Conservation (phyloP, 129 eudicot genomes). For the Solidago caesia region DNA sequence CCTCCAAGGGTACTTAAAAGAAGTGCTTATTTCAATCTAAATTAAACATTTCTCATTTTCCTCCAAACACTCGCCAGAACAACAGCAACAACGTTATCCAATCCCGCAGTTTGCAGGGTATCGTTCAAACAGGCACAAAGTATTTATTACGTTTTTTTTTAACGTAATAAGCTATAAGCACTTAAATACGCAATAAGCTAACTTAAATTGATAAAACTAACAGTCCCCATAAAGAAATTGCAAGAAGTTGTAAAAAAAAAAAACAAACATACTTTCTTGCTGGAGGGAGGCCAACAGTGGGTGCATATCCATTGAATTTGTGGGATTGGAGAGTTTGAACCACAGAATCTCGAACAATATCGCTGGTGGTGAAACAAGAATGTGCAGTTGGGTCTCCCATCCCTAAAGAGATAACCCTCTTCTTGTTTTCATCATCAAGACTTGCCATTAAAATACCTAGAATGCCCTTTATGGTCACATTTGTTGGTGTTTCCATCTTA, state of each 20-base stretch:
- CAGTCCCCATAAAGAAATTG: background rate
- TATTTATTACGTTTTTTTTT: no score
- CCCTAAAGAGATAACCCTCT: constrained; percentile 63
- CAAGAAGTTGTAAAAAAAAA: background rate
- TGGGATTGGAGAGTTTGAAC: constrained; percentile 53
- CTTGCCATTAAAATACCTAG: constrained; percentile 60
- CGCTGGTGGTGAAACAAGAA: constrained; percentile 67
- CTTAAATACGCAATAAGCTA: background rate
- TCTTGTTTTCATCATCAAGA: constrained; percentile 29
- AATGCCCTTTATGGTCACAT: constrained; percentile 82
- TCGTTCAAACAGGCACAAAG: no score
- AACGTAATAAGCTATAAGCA: background rate
- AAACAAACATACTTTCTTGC: constrained; percentile 56
- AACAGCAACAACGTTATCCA: no score
- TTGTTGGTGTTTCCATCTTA: constrained; percentile 54
- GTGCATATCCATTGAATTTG: constrained; percentile 84
- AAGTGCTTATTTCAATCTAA: no score
- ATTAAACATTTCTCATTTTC: no score
- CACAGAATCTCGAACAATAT: constrained; percentile 60
- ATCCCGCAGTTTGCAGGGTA: no score
- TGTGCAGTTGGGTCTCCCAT: constrained; percentile 95
- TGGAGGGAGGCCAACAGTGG: constrained; percentile 92
- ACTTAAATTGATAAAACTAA: background rate
- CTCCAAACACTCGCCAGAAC: no score
- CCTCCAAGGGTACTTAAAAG: no score